Conservation (phyloP, 352 stramenopile genomes). For the Phytophthora podocarpi region DNA sequence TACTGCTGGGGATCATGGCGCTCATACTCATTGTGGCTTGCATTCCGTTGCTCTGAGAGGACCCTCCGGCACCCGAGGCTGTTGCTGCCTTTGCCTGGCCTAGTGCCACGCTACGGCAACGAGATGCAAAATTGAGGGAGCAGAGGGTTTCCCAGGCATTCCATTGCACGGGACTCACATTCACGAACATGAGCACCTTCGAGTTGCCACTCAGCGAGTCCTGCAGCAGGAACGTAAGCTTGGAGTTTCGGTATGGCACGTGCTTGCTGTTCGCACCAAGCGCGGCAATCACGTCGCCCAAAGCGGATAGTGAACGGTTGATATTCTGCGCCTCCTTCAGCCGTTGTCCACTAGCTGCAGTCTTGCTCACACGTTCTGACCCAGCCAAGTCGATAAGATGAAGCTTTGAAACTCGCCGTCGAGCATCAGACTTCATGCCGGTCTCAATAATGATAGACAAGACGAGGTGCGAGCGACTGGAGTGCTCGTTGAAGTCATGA, state of each 20-base stretch:
- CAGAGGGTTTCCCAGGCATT: conserved; percentile 90
- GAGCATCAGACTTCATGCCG: conserved; percentile 46
- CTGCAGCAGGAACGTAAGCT: conserved; percentile 92
- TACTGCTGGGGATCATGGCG: conserved; percentile 34
- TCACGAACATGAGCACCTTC: conserved; percentile 89
- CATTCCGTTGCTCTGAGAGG: conserved; percentile 31
- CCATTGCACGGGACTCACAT: conserved; percentile 88
- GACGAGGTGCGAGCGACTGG: conserved; percentile 92
- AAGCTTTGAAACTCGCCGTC: conserved; percentile 66
- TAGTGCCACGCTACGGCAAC: conserved; percentile 88
- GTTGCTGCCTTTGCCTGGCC: conserved; percentile 74
- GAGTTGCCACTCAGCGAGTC: conserved; percentile 82
- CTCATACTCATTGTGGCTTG: conserved; percentile 42
- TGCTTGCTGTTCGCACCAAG: conserved; percentile 89
- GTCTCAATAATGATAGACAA: conserved; percentile 86
- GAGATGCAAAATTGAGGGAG: conserved; percentile 91
- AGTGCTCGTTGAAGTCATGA: conserved; percentile 94
- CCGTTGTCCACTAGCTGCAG: conserved; percentile 88
- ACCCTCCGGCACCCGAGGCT: conserved; percentile 9
- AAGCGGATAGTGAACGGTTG: conserved; percentile 93
- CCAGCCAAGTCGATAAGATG: conserved; percentile 91
- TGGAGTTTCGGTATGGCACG: conserved; percentile 96
- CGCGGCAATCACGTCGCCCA: conserved; percentile 96
- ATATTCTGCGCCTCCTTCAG: conserved; percentile 97
- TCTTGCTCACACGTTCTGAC: conserved; percentile 90